Base-by-base conservation (phyloP, 108 stramenopile genomes). In the Mayamaea pseudoterrestris region DNA sequence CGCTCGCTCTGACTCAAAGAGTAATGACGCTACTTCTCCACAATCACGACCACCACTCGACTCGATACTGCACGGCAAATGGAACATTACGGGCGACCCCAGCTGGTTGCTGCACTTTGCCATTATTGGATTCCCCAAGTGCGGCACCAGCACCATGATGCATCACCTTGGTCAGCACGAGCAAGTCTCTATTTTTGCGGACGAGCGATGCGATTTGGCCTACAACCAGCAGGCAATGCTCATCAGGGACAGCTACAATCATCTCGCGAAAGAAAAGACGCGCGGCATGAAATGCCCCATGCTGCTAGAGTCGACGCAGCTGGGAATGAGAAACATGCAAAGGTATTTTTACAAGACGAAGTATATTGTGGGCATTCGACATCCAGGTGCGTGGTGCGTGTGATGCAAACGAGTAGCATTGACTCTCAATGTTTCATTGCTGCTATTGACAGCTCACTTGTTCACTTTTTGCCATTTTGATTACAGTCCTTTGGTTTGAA, bases 71-170 rank as follows among this genome's bases (percentile, higher is more conserved):
- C 48, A 63, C 5, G 58, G 60, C 25, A 62, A 58, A 13, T 70
- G 57, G 57, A 63, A 70, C 41, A 53, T 70, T 26, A 59, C 61
- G 11, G 46, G 49, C 5, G 55, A 68, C 34, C 47, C 61, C 17
- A 55, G 46, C 29, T 74, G 65, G 63, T 22, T 76, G 37, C 32
- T 88, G 25, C 66, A 88, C 49, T 80, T 88, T 60, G 68, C 85
- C 9, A 78, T 88, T 44, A 59, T 88, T 27, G 85, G 76, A 2
- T 79, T 79, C 46, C 80, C 85, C 42, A 88, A 88, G 58, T 68
- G 62, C 27, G 85, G 85, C 5, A 88, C 85, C 3, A 64, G 73
- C 8, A 76, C 77, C 20, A 43, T 85, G 52, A 75, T 75, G 74
- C n/a, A 45, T 40, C 69, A 66, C 23, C 47, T 75, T 29, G 23